Percentiles rank a stretch among this genome's conserved stretches.
Conservation (phyloP, 768 basidiomycete genomes). For the Collybia nuda region DNA sequence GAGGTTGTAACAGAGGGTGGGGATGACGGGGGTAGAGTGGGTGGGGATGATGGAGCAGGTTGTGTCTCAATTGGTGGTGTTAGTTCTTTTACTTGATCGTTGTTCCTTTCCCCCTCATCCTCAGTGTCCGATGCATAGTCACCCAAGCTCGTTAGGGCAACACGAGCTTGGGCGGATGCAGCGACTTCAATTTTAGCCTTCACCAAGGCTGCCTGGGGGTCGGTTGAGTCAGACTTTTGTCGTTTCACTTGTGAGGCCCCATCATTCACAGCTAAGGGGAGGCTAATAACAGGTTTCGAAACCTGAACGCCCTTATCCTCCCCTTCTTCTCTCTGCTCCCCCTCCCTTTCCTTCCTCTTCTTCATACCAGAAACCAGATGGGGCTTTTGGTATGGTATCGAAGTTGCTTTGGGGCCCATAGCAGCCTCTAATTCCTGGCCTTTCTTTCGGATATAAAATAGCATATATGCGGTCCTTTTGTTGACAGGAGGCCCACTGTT, state of each 20-base stretch:
- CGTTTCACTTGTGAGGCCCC: slow-evolving; percentile 21
- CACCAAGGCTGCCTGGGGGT: slow-evolving; percentile 54
- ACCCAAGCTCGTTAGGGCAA: slow-evolving; percentile 18
- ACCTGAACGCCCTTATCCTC: slow-evolving; percentile 54
- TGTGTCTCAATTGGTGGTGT: slow-evolving; percentile 13
- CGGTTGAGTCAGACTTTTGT: slow-evolving; percentile 22
- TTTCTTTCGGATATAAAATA: slow-evolving; percentile 87
- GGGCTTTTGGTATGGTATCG: slow-evolving; percentile 26
- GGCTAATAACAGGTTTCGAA: slow-evolving; percentile 59
- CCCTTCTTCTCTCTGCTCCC: slow-evolving; percentile 40
- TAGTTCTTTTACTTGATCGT: slow-evolving; percentile 12
- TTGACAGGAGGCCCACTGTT: slow-evolving; percentile 43
- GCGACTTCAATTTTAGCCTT: slow-evolving; percentile 54
- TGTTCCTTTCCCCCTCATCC: slow-evolving; percentile 9
- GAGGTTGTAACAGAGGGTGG: slow-evolving; percentile 28
- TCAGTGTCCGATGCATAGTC: slow-evolving; percentile 30
- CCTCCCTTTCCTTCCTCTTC: slow-evolving; percentile 41
- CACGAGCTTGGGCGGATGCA: slow-evolving; percentile 27
- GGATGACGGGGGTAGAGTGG: slow-evolving; percentile 25
- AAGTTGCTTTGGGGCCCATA: slow-evolving; percentile 33
- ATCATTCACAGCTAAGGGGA: slow-evolving; percentile 50
- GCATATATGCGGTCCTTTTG: slow-evolving; percentile 85
- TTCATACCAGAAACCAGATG: slow-evolving; percentile 50
- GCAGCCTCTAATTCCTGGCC: slow-evolving; percentile 73
- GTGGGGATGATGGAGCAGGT: slow-evolving; percentile 29